These are phyloP conservation scores for Paraconiothyrium sp. DNA, from an alignment of 2,329 filamentous ascomycete genomes.

Conservation along the genomic window DNA sequence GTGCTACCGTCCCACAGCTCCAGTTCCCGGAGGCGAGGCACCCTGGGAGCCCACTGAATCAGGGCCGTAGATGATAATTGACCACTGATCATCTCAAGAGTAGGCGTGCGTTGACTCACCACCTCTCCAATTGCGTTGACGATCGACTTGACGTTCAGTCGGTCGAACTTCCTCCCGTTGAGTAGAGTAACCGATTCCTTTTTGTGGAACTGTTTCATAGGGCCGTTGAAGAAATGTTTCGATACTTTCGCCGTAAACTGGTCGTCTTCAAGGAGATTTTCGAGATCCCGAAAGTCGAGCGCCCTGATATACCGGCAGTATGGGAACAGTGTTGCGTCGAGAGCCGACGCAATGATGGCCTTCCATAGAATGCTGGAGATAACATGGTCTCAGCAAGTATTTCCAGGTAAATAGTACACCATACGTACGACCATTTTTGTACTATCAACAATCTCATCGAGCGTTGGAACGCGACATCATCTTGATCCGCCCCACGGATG, in stretches of 20 bases:
- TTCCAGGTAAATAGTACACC: neutral
- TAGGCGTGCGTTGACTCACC: slow-evolving; percentile 59
- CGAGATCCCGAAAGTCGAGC: slow-evolving; percentile 70
- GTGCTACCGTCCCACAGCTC: slow-evolving; percentile 69
- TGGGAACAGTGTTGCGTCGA: slow-evolving; percentile 70
- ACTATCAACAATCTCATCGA: slow-evolving; percentile 59
- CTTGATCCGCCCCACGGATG: slow-evolving; percentile 56
- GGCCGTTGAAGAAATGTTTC: slow-evolving; percentile 62
- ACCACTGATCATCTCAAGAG: slow-evolving; percentile 68
- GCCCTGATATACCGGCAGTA: slow-evolving; percentile 74
- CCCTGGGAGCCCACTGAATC: slow-evolving; percentile 66
- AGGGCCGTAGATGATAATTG: slow-evolving; percentile 63
- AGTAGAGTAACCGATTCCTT: slow-evolving; percentile 32
- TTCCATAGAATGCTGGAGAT: slow-evolving; percentile 65
- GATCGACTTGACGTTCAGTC: slow-evolving; percentile 53
- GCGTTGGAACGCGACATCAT: slow-evolving; percentile 47
- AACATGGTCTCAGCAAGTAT: neutral
- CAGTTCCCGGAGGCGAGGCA: slow-evolving; percentile 67
- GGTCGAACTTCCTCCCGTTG: slow-evolving; percentile 40
- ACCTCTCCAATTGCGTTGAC: slow-evolving; percentile 62
- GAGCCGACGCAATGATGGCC: slow-evolving; percentile 72
- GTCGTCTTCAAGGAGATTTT: slow-evolving; percentile 66
- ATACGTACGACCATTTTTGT: slow-evolving; percentile 62
- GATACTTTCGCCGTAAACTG: slow-evolving; percentile 66
- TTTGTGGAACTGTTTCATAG: slow-evolving; percentile 56